These are phyloP conservation scores for Mortierella sp. DNA, from an alignment of 371 early-diverging fungal species.

Conservation along the genomic window DNA sequence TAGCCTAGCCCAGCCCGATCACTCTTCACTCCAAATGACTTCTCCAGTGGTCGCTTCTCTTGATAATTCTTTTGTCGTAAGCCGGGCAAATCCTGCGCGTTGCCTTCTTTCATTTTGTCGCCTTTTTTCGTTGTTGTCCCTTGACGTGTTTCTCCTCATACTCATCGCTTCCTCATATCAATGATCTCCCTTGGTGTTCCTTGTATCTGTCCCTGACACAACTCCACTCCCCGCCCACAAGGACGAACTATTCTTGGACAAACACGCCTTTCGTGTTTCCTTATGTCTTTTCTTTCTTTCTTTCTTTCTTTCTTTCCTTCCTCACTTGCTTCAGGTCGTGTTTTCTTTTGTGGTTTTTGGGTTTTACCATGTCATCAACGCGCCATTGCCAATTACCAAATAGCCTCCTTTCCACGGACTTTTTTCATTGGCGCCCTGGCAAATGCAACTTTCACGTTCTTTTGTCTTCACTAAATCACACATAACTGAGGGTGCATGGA, in stretches of 20 bases:
- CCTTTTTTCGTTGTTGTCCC: background rate
- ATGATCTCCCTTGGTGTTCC: background rate
- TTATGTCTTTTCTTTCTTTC: background rate
- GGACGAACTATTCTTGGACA: background rate
- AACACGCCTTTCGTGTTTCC: background rate
- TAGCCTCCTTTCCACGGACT: too few species aligned
- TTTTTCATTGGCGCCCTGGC: too few species aligned
- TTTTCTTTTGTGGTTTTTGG: background rate
- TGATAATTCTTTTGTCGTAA: background rate
- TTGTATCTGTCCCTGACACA: background rate
- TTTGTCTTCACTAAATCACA: too few species aligned
- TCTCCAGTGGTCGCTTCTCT: background rate
- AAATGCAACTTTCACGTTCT: too few species aligned
- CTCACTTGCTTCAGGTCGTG: background rate
- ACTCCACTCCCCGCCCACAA: background rate
- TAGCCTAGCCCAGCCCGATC: background rate
- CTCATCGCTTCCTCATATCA: background rate
- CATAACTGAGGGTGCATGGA: too few species aligned
- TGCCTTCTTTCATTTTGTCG: too few species aligned
- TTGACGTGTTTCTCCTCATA: background rate
- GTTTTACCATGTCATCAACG: background rate
- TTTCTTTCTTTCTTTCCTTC: background rate
- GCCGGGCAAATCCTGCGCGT: background rate
- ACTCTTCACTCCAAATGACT: background rate
- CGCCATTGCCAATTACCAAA: too few species aligned